Base-by-base conservation (phyloP, 352 stramenopile species). In the Globisporangium sylvaticum region DNA sequence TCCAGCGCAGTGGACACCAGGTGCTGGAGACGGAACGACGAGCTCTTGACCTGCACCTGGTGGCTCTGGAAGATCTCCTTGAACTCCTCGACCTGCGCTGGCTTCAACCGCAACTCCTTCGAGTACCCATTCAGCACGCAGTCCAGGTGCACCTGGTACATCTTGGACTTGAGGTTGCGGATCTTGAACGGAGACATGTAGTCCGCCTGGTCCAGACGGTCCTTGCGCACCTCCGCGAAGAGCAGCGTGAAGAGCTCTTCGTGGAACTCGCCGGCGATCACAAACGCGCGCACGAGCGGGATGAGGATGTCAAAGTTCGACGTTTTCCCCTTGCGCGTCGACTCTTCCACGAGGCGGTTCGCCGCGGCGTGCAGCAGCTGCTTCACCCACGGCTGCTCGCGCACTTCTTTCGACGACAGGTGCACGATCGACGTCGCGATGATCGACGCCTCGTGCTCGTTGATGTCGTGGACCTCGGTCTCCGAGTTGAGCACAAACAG, bases 101-200 rank as follows among this genome's bases (percentile, higher is more conserved):
- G 56, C 4, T 69, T 58, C 44, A 90, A 64, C n/a, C 73, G 65
- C 24, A 85, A 80, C 32, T 84, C 69, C 1, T 59, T 53, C 7
- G 60, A 10, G 58, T 80, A 78, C 6, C 64, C 53, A 2, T 75
- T 66, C 1, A 89, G 60, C 31, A 73, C 48, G 32, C 83, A 88
- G 50, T 92, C 82, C 29, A 92, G 27, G 61, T 92, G 80, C 61
- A 90, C 66, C 57, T 90, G 80, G 55, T 88, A 91, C 67, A 90
- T 65, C 67, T 85, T 85, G 18, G 73, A 71, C 62, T 76, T 79
- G 24, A 84, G 70, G 8, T 76, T 68, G 24, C 64, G 66, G 4
- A 77, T 58, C 58, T 83, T 85, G 52, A 75, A 75, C 18, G 59
- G 57, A 18, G 78, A 70, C 12, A 74, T 44, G 15, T 67, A 59